Evolutionary conservation across 768 basidiomycete species (phyloP).

Genomic region (Pleurotus tuoliensis): DNA sequence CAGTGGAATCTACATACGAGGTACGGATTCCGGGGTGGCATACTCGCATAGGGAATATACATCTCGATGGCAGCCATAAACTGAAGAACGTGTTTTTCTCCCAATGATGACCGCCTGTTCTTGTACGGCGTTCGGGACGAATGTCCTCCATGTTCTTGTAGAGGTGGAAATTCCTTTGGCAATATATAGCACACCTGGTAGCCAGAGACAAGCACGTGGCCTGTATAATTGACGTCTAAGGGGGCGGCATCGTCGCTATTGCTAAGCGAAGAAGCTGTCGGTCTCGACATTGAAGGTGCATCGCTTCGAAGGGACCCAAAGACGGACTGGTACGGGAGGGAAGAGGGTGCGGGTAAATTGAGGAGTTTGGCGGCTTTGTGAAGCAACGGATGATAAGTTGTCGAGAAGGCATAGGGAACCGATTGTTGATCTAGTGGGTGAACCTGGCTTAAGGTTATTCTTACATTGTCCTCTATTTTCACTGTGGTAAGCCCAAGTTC

Average conservation of each 20-base stretch:
- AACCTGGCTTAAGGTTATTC: slow-evolving; percentile 66
- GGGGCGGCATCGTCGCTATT: slow-evolving; percentile 31
- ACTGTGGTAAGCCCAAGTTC: neutral
- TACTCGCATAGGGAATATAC: slow-evolving; percentile 64
- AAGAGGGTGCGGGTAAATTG: slow-evolving; percentile 56
- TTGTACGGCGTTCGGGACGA: slow-evolving; percentile 20
- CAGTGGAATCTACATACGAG: slow-evolving; percentile 41
- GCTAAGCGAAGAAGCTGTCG: slow-evolving; percentile 20
- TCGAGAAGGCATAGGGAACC: slow-evolving; percentile 72
- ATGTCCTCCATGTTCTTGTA: slow-evolving; percentile 21
- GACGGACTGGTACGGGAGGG: slow-evolving; percentile 56
- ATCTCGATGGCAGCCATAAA: slow-evolving; percentile 83
- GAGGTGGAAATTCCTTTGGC: slow-evolving; percentile 58
- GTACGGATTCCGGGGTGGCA: slow-evolving; percentile 72
- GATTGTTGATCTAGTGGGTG: slow-evolving; percentile 74
- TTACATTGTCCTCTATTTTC: slow-evolving; percentile 70
- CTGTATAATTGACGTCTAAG: slow-evolving; percentile 66
- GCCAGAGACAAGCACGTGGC: slow-evolving; percentile 71
- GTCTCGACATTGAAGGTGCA: slow-evolving; percentile 25
- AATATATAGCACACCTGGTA: slow-evolving; percentile 76
- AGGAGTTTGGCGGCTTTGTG: slow-evolving; percentile 67
- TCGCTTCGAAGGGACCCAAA: slow-evolving; percentile 40
- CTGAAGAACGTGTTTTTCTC: slow-evolving; percentile 58
- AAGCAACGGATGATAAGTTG: slow-evolving; percentile 56
- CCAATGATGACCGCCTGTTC: slow-evolving; percentile 49